Evolutionary conservation across 306 rosid genomes (phyloP).

Genomic region (Castanopsis chinensis): DNA sequence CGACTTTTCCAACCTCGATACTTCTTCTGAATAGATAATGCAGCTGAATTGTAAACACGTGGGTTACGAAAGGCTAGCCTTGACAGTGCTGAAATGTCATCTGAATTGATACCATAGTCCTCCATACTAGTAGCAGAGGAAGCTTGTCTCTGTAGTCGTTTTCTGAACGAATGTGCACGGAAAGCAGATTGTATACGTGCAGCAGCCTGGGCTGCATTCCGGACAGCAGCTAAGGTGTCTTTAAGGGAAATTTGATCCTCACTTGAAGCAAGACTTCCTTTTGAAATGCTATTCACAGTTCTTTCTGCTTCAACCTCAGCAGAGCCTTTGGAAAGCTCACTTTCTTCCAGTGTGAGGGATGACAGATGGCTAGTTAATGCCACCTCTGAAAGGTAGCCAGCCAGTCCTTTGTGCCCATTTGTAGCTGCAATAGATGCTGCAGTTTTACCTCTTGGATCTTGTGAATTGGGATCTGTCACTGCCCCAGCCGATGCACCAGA

Average conservation of each 20-base stretch:
- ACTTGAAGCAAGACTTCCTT: conserved; percentile 36
- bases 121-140: conserved; percentile 28
- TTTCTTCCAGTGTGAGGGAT: conserved; percentile 78
- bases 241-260: conserved; percentile 63
- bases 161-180: conserved; percentile 82
- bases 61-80: conserved; percentile 56
- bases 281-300: conserved; percentile 50
- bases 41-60: conserved; percentile 68
- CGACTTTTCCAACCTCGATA: conserved; percentile 92
- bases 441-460: conserved; percentile 76
- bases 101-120: conserved; percentile 43
- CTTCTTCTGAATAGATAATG: conserved; percentile 88
- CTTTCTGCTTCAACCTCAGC: conserved; percentile 74
- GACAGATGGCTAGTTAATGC: conserved; percentile 81
- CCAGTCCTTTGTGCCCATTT: conserved; percentile 83
- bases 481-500: conserved; percentile 97
- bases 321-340: conserved; percentile 58
- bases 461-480: conserved; percentile 81
- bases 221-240: conserved; percentile 69
- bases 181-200: conserved; percentile 92
- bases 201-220: conserved; percentile 91
- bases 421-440: conserved; percentile 79
- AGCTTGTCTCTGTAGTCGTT: conserved; percentile 44
- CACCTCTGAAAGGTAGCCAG: conserved; percentile 92
- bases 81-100: conserved; percentile 54